Conservation (phyloP, 2,329 filamentous ascomycete genomes). For the Calycina herbarum region DNA sequence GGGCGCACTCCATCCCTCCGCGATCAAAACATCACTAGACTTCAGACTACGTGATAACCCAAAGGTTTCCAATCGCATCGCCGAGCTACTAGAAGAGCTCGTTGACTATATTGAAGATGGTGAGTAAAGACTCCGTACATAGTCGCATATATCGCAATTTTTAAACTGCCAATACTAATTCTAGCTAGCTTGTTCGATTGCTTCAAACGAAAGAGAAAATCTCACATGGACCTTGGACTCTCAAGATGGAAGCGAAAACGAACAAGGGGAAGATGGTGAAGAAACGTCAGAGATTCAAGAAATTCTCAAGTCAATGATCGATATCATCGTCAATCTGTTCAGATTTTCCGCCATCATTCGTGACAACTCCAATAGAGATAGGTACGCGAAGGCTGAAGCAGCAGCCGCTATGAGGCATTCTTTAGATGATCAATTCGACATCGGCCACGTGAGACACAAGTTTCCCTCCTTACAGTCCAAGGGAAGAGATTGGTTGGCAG, state of each 20-base stretch:
- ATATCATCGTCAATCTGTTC: conserved; percentile 20
- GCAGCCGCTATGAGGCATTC: conserved; percentile 9
- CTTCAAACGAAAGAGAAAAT: conserved; percentile 17
- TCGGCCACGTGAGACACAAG: conserved; percentile 18
- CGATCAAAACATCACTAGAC: neutral
- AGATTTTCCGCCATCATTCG: conserved; percentile 23
- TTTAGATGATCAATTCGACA: conserved; percentile 19
- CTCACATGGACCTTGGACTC: neutral
- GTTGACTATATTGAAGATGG: neutral
- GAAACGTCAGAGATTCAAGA: conserved; percentile 22
- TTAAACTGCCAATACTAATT: neutral
- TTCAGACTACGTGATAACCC: neutral
- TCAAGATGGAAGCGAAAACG: neutral
- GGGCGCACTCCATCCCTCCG: neutral
- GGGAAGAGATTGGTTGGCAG: conserved; percentile 19
- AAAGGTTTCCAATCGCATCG: neutral
- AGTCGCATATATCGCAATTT: neutral
- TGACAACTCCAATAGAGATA: conserved; percentile 17
- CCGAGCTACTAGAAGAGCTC: neutral
- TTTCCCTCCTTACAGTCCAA: conserved; percentile 13
- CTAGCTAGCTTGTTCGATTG: conserved; percentile 14
- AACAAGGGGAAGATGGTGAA: conserved; percentile 2
- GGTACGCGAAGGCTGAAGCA: conserved; percentile 19
- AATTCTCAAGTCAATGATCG: conserved; percentile 18
- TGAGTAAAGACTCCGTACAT: neutral